Conservation (phyloP, 345 rosid genomes). For the Brassica napus region Da-Ae NC_063452.1:60507501-60508000, state of each 20-base stretch:
- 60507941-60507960: no score
- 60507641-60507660: conserved; percentile 58
- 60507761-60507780: conserved; percentile 86
- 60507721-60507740: conserved; percentile 63
- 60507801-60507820: conserved; percentile 99
- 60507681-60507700: conserved; percentile 28
- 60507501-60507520: no score
- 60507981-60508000: no score
- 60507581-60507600: no score
- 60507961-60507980: no score
- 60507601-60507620: conserved; percentile 59
- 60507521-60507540: not conserved
- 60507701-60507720: conserved; percentile 41
- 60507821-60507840: conserved; percentile 33
- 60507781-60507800: conserved; percentile 82
- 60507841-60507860: not conserved
- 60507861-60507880: no score
- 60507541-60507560: not conserved
- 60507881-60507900: no score
- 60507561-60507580: no score
- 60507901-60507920: no score
- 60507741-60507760: conserved; percentile 79
- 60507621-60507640: conserved; percentile 76
- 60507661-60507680: conserved; percentile 46
- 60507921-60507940: no score